These are phyloP conservation scores for Phaffomyces thermotolerans DNA, from an alignment of 805 yeast genomes.

Conservation along the genomic window DNA sequence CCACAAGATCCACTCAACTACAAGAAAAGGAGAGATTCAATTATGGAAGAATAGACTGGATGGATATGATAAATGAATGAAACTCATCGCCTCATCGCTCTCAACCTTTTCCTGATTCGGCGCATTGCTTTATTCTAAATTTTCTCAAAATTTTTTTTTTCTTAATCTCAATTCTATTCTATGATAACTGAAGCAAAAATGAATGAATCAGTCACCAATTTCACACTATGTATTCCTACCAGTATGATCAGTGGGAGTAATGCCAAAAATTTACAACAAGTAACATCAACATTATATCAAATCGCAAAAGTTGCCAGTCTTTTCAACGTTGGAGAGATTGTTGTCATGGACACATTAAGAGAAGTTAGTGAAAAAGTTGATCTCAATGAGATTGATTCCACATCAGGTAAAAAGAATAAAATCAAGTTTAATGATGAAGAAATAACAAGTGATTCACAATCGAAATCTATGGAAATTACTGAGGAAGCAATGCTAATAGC, in stretches of 20 bases:
- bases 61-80: not conserved
- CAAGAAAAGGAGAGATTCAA: slow-evolving; percentile 16
- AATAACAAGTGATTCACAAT: slow-evolving; percentile 10
- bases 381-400: slow-evolving; percentile 19
- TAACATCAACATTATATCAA: slow-evolving; percentile 67
- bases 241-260: slow-evolving; percentile 46
- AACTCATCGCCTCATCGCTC: slow-evolving; percentile 7
- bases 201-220: slow-evolving; percentile 22
- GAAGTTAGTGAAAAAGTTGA: slow-evolving; percentile 14
- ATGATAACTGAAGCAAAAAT: not conserved
- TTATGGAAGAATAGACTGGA: slow-evolving; percentile 22
- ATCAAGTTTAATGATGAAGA: slow-evolving; percentile 27
- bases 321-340: slow-evolving; percentile 66
- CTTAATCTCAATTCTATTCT: not conserved
- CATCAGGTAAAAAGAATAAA: slow-evolving; percentile 17
- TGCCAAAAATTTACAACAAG: slow-evolving; percentile 64
- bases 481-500: slow-evolving; percentile 51
- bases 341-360: slow-evolving; percentile 51
- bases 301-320: slow-evolving; percentile 68
- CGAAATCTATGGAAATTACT: slow-evolving; percentile 15
- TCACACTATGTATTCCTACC: slow-evolving; percentile 69
- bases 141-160: not conserved
- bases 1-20: slow-evolving; percentile 21
- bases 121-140: too few relatives aligned
- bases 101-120: not conserved